A percentile compares a stretch with the other conserved stretches of the same genome.
phyloP scores from a whole-genome alignment of 176 grass and related monocot genomes.

The Echinochloa phyllopogon region DNA sequence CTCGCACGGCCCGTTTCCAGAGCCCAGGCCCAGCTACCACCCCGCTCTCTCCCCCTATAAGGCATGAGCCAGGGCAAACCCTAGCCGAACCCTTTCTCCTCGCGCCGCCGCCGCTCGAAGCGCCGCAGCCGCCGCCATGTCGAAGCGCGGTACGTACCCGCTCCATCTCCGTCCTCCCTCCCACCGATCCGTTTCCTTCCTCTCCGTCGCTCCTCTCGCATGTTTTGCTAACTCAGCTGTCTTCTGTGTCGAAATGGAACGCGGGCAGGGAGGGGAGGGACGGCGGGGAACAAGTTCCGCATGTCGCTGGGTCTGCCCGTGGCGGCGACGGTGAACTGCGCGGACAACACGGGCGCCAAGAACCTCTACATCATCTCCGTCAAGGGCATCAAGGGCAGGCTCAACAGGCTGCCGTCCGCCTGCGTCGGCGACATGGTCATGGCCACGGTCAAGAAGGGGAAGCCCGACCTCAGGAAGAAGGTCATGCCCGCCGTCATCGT shows the following conservation, averaged over 20 bases:
- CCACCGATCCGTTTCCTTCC: background rate
- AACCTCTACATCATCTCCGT: conserved; percentile 66
- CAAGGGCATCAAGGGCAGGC: conserved; percentile 59
- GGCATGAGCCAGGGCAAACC: background rate
- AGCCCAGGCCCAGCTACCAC: conserved; percentile 18
- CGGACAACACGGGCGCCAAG: conserved; percentile 57
- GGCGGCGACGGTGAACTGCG: conserved; percentile 59
- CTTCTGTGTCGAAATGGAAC: background rate
- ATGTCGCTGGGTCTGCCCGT: conserved; percentile 58
- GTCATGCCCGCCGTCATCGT: conserved; percentile 63
- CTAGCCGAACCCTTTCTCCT: conserved; percentile 23
- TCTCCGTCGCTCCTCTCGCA: background rate
- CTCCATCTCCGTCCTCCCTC: no score
- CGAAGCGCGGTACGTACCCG: conserved; percentile 44
- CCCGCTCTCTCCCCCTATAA: conserved; percentile 24
- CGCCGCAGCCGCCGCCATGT: conserved; percentile 43
- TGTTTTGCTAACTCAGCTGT: background rate
- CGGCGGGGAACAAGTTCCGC: conserved; percentile 60
- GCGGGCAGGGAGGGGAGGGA: conserved; percentile 47
- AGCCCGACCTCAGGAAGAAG: conserved; percentile 61
- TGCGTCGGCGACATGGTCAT: conserved; percentile 67
- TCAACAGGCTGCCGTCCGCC: conserved; percentile 52
- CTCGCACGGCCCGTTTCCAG: background rate
- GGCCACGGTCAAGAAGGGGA: conserved; percentile 65
- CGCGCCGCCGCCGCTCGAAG: conserved; percentile 35